Evolutionary conservation across 2,329 filamentous ascomycete genomes (phyloP).

Genomic region (Sarocladium kiliense): DNA sequence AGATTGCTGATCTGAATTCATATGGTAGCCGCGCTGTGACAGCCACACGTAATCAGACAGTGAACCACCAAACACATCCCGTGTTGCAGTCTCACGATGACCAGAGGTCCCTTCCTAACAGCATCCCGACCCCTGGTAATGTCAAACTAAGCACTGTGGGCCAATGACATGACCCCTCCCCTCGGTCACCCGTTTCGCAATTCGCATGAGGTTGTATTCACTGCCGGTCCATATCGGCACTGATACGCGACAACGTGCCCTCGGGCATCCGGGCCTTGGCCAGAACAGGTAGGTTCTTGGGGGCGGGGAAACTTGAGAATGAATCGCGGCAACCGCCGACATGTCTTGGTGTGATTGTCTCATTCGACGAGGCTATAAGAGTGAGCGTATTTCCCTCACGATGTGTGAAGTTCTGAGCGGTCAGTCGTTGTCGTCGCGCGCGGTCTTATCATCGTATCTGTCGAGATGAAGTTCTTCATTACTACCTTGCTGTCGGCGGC

Average conservation of each 20-base stretch:
- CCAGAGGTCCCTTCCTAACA: background rate
- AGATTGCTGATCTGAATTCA: background rate
- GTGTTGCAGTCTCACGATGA: background rate
- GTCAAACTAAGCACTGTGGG: background rate
- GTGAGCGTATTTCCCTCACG: background rate
- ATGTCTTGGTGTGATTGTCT: background rate
- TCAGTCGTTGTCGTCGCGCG: background rate
- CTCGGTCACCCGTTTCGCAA: background rate
- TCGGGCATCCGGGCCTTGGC: background rate
- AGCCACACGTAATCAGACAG: background rate
- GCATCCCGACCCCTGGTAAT: background rate
- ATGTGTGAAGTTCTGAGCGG: background rate
- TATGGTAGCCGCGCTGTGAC: background rate
- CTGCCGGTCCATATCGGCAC: constrained; percentile 6
- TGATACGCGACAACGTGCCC: constrained; percentile 5
- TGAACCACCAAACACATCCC: background rate
- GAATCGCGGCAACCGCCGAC: background rate
- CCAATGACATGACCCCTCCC: constrained; percentile 6
- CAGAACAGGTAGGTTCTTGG: background rate
- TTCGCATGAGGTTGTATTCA: background rate
- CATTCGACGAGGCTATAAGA: background rate
- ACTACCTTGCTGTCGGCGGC: constrained; percentile 19
- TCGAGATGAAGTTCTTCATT: constrained; percentile 26
- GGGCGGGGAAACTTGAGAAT: background rate
- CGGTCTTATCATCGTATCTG: background rate